phyloP scores from a whole-genome alignment of 2,329 filamentous ascomycete species.

The Arachnomyces sp. region DNA sequence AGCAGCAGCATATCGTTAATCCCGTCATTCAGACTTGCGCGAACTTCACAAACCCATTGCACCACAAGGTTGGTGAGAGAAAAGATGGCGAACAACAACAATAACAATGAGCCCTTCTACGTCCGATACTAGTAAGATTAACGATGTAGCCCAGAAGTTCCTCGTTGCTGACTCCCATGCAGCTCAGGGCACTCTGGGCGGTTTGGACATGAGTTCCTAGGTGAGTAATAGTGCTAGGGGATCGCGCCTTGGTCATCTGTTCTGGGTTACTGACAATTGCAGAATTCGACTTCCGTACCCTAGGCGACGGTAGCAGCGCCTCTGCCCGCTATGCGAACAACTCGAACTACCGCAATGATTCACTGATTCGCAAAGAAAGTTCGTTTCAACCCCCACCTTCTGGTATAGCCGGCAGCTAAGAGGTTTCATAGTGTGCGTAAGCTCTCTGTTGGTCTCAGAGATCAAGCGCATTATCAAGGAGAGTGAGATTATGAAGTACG shows the following conservation, averaged over 20 bases:
- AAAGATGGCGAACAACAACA: constrained; percentile 13
- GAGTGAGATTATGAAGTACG: constrained; percentile 93
- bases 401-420: constrained; percentile 13
- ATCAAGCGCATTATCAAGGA: constrained; percentile 96
- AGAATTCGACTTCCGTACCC: constrained; percentile 95
- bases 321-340: constrained; percentile 98
- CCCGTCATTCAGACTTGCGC: too few relatives aligned
- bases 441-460: constrained; percentile 79
- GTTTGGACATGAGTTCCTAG: constrained; percentile 96
- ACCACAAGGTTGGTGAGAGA: background rate
- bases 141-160: constrained; percentile 25
- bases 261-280: constrained; percentile 12
- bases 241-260: constrained; percentile 8
- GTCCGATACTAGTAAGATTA: constrained; percentile 85
- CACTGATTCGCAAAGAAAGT: constrained; percentile 99
- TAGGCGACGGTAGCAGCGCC: constrained; percentile 87
- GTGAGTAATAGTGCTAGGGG: constrained; percentile 43
- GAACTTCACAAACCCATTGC: too few relatives aligned
- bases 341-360: constrained; percentile 98
- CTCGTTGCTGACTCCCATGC: constrained; percentile 35
- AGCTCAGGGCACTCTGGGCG: constrained; percentile 96
- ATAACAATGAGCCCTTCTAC: constrained; percentile 77
- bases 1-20: constrained; percentile 5
- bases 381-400: constrained; percentile 31
- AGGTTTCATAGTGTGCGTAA: constrained; percentile 74